These are phyloP conservation scores for Saccharomyces hybrid DNA, from an alignment of 1,139 yeast species.

Conservation along the genomic window DNA sequence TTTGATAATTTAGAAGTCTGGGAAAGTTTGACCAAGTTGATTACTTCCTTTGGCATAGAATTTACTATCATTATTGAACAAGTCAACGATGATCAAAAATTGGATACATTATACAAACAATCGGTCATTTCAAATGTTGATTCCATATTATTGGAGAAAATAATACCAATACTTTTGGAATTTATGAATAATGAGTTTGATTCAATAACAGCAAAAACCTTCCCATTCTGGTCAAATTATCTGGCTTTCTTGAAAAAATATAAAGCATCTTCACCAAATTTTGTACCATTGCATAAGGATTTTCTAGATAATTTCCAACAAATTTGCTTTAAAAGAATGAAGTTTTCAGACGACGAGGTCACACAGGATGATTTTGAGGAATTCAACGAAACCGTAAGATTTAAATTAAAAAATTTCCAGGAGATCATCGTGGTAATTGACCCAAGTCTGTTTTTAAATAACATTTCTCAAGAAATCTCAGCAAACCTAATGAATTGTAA, in stretches of 20 bases:
- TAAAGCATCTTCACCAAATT: background rate
- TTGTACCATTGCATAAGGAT: conserved; percentile 32
- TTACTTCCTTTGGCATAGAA: conserved; percentile 72
- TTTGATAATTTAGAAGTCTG: conserved; percentile 52
- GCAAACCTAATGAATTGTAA: conserved; percentile 38
- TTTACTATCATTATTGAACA: conserved; percentile 46
- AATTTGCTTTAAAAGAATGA: conserved; percentile 70
- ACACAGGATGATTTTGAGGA: conserved; percentile 63
- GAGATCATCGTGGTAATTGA: conserved; percentile 74
- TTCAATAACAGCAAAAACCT: conserved; percentile 76
- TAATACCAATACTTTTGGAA: conserved; percentile 67
- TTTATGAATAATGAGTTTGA: conserved; percentile 76
- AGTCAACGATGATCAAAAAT: conserved; percentile 26
- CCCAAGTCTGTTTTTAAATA: conserved; percentile 65
- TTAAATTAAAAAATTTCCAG: conserved; percentile 67
- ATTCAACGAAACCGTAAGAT: conserved; percentile 64
- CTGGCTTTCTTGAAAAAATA: conserved; percentile 55
- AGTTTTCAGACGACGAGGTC: conserved; percentile 71
- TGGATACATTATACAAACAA: conserved; percentile 17
- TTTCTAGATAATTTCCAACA: conserved; percentile 57
- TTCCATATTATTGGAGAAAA: conserved; percentile 42
- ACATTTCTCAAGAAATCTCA: conserved; percentile 59
- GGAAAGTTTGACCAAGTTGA: conserved; percentile 68
- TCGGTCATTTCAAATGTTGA: conserved; percentile 39
- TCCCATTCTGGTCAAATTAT: conserved; percentile 72